phyloP scores from a whole-genome alignment of 1,139 yeast species.

The Blastobotrys serpentis region DNA sequence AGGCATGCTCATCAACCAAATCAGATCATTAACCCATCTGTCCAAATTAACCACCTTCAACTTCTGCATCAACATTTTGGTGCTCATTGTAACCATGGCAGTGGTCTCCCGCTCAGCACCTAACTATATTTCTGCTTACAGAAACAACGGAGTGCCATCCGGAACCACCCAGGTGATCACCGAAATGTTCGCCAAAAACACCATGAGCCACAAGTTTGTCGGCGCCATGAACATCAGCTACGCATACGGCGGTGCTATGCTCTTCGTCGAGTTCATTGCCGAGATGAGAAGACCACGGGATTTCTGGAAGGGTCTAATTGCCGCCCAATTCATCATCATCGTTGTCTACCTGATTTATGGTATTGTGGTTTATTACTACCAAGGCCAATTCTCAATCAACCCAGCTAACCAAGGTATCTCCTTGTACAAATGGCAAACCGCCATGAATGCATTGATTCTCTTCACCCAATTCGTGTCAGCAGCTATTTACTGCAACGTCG shows the following conservation, averaged over 20 bases:
- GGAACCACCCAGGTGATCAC: slow-evolving; percentile 29
- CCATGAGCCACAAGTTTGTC: slow-evolving; percentile 33
- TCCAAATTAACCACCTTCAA: slow-evolving; percentile 42
- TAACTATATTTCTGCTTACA: slow-evolving; percentile 38
- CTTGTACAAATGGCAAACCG: slow-evolving; percentile 42
- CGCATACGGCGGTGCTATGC: slow-evolving; percentile 49
- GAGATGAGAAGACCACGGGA: slow-evolving; percentile 46
- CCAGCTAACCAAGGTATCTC: slow-evolving; percentile 46
- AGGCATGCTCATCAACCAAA: slow-evolving; percentile 43
- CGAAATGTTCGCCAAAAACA: slow-evolving; percentile 31
- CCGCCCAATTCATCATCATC: slow-evolving; percentile 44
- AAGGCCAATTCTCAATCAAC: slow-evolving; percentile 45
- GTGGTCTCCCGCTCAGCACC: slow-evolving; percentile 39
- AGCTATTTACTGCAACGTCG: slow-evolving; percentile 46
- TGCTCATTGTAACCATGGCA: slow-evolving; percentile 45
- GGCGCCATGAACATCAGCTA: slow-evolving; percentile 48
- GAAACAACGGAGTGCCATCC: slow-evolving; percentile 25
- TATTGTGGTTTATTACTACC: slow-evolving; percentile 44
- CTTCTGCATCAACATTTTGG: slow-evolving; percentile 46
- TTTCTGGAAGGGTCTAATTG: slow-evolving; percentile 47
- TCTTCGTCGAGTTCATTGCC: slow-evolving; percentile 46
- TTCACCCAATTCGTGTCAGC: slow-evolving; percentile 46
- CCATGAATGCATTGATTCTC: slow-evolving; percentile 41
- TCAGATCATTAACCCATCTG: slow-evolving; percentile 39
- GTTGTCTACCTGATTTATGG: slow-evolving; percentile 43